A percentile compares a stretch with the other conserved stretches of the same genome.
Evolutionary conservation across 495 filamentous ascomycete species (phyloP).

Genomic region (Podospora didyma): DNA sequence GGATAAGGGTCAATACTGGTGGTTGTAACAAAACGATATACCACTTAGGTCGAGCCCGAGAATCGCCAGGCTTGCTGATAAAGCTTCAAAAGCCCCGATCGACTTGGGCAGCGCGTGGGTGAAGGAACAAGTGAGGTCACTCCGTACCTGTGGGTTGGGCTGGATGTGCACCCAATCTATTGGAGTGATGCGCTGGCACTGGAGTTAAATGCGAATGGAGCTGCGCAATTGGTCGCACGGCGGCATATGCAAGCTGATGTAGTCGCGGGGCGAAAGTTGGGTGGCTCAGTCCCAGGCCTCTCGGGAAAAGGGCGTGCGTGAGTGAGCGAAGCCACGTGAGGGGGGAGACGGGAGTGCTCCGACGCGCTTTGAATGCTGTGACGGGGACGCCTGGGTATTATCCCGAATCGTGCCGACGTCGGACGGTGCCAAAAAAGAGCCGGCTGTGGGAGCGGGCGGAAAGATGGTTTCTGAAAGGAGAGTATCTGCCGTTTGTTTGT

Average conservation of each 20-base stretch:
- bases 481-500: conserved; percentile 3
- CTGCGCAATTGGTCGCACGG: conserved; percentile 51
- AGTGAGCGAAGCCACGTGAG: conserved; percentile 43
- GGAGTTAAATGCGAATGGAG: conserved; percentile 40
- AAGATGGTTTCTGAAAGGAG: neutral
- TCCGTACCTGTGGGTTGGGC: conserved; percentile 48
- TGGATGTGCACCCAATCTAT: conserved; percentile 52
- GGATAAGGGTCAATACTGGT: neutral
- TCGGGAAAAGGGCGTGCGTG: conserved; percentile 27
- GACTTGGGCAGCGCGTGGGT: conserved; percentile 40
- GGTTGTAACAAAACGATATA: neutral
- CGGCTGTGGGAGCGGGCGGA: conserved; percentile 2
- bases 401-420: conserved; percentile 16
- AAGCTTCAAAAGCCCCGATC: conserved; percentile 20
- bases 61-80: conserved; percentile 20
- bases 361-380: conserved; percentile 12
- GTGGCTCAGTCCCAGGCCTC: conserved; percentile 37
- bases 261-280: conserved; percentile 46
- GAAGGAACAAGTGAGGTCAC: conserved; percentile 36
- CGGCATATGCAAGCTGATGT: conserved; percentile 58
- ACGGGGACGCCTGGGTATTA: conserved; percentile 7
- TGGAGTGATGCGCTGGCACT: conserved; percentile 59
- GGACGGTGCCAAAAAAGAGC: conserved; percentile 8
- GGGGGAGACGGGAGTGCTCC: conserved; percentile 3
- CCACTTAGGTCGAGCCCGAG: conserved; percentile 14